Conservation (phyloP, 106 monocot species). For the Platanthera guangdongensis region DNA sequence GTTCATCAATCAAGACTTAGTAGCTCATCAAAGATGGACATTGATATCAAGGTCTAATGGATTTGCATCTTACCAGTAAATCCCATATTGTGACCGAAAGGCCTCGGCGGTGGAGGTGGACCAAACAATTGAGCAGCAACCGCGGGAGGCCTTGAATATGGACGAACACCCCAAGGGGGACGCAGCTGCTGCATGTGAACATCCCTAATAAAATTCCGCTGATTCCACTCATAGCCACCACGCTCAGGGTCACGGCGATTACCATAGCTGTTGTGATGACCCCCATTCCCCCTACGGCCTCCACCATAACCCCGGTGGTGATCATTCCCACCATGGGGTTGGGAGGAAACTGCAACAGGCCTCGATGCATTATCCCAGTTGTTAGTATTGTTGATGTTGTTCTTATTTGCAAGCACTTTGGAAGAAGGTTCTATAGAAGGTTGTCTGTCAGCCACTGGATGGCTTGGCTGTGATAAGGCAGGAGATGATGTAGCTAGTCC, state of each 20-base stretch:
- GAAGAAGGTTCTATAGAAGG: slow-evolving; percentile 16
- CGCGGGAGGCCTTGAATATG: slow-evolving; percentile 12
- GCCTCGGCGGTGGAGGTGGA: slow-evolving; percentile 25
- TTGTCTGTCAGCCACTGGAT: slow-evolving; percentile 3
- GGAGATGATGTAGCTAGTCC: slow-evolving; percentile 13
- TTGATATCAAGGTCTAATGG: neutral
- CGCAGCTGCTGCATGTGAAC: slow-evolving; percentile 17
- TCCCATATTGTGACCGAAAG: slow-evolving; percentile 28
- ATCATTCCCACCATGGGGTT: slow-evolving; percentile 29
- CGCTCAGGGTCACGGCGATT: slow-evolving; percentile 35
- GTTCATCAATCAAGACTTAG: slow-evolving; percentile 1
- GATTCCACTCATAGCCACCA: slow-evolving; percentile 16
- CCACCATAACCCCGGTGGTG: slow-evolving; percentile 31
- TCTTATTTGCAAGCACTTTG: slow-evolving; percentile 13
- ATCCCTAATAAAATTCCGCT: slow-evolving; percentile 16
- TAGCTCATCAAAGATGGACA: neutral
- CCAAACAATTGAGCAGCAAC: slow-evolving; percentile 27
- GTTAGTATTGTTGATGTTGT: slow-evolving; percentile 8
- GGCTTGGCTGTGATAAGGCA: neutral
- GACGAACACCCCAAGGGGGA: slow-evolving; percentile 15
- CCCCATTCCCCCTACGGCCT: slow-evolving; percentile 26
- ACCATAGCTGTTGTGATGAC: slow-evolving; percentile 22
- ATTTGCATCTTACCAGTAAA: slow-evolving; percentile 39
- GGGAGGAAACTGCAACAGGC: slow-evolving; percentile 22
- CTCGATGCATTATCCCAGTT: slow-evolving; percentile 8